phyloP scores from a whole-genome alignment of 495 filamentous ascomycete species.

The Trypethelium eluteriae region DNA sequence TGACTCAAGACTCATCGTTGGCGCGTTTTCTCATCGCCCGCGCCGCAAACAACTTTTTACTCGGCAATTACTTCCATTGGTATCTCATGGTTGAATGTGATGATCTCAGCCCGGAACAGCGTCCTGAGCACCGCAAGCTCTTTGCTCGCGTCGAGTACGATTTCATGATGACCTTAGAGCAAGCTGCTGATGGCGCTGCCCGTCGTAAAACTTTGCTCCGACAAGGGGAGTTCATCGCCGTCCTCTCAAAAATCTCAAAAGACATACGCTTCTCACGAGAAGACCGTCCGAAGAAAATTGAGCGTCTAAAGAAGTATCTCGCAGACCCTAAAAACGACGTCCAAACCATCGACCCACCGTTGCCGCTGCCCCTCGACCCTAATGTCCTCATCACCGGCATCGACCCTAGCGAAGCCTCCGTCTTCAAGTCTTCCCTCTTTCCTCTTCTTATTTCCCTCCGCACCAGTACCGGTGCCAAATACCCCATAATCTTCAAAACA shows the following conservation, averaged over 20 bases:
- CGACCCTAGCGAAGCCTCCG: constrained; percentile 73
- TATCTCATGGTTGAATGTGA: constrained; percentile 97
- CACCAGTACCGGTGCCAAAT: constrained; percentile 64
- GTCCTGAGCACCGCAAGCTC: constrained; percentile 59
- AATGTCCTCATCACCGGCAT: constrained; percentile 69
- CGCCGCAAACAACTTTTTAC: constrained; percentile 73
- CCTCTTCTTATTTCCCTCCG: constrained; percentile 89
- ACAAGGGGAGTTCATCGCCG: constrained; percentile 81
- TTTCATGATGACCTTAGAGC: constrained; percentile 78
- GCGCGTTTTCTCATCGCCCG: constrained; percentile 82
- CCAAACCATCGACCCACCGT: constrained; percentile 68
- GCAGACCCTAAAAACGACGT: constrained; percentile 87
- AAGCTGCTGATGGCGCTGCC: constrained; percentile 55
- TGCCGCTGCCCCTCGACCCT: constrained; percentile 85
- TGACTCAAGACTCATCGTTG: constrained; percentile 70
- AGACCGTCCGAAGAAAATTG: constrained; percentile 66
- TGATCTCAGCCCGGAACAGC: constrained; percentile 64
- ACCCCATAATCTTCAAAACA: constrained; percentile 93
- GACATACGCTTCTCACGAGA: constrained; percentile 79
- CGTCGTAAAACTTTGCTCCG: constrained; percentile 66
- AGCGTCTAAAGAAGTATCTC: constrained; percentile 71
- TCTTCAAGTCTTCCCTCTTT: constrained; percentile 91
- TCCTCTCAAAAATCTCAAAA: constrained; percentile 82
- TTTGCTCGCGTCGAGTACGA: constrained; percentile 90
- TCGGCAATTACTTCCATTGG: constrained; percentile 96